Evolutionary conservation across 208 protist genomes (phyloP).

Genomic region (Jaenimonas drosophilae): DNA sequence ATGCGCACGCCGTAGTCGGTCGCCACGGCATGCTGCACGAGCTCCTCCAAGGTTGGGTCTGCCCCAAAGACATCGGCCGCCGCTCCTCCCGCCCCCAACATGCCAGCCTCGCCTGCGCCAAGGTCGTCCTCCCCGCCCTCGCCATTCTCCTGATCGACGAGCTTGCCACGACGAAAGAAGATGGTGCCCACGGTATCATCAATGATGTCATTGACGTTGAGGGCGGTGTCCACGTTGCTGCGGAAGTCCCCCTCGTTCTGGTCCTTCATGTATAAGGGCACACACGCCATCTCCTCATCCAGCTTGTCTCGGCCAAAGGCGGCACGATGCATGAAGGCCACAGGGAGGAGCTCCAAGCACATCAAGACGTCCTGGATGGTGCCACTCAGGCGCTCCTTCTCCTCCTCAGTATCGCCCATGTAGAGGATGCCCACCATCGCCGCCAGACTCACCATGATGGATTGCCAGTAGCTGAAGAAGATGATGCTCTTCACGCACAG

Average conservation of each 20-base stretch:
- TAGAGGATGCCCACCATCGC: slow-evolving; percentile 30
- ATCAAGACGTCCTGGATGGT: slow-evolving; percentile 80
- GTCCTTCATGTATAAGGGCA: slow-evolving; percentile 79
- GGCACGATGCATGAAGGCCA: slow-evolving; percentile 66
- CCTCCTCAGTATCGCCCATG: slow-evolving; percentile 23
- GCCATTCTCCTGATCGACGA: slow-evolving; percentile 68
- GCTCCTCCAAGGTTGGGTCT: slow-evolving; percentile 62
- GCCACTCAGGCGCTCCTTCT: slow-evolving; percentile 27
- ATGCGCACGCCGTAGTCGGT: slow-evolving; percentile 56
- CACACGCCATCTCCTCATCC: slow-evolving; percentile 64
- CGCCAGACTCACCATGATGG: slow-evolving; percentile 48
- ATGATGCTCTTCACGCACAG: slow-evolving; percentile 86
- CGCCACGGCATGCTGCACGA: slow-evolving; percentile 59
- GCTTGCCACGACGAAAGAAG: slow-evolving; percentile 65
- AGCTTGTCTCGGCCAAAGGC: slow-evolving; percentile 69
- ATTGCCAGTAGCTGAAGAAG: slow-evolving; percentile 87
- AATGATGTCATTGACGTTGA: slow-evolving; percentile 70
- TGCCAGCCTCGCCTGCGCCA: not conserved
- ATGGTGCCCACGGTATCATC: slow-evolving; percentile 82
- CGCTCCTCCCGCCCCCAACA: slow-evolving; percentile 4
- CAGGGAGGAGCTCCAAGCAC: slow-evolving; percentile 77
- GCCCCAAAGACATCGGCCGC: slow-evolving; percentile 20
- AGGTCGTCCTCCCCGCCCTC: slow-evolving; percentile 18
- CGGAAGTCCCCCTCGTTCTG: slow-evolving; percentile 41
- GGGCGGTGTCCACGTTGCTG: slow-evolving; percentile 60